Evolutionary conservation across 306 rosid genomes (phyloP).

Genomic region (Boehmeria nivea): DNA sequence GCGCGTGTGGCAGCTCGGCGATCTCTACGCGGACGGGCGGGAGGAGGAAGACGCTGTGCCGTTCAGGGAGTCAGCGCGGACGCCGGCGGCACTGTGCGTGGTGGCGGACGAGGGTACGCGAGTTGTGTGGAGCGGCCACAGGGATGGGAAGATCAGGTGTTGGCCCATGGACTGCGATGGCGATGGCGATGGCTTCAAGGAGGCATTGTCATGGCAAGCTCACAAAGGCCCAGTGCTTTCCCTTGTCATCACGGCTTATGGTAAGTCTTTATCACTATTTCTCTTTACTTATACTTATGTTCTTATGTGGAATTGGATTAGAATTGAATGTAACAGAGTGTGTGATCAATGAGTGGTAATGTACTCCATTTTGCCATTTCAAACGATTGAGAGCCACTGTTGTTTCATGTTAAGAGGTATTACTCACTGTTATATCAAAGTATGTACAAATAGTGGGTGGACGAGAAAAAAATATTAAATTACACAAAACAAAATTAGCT

Average conservation of each 20-base stretch:
- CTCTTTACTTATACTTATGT: neutral
- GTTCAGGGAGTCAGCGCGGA: constrained; percentile 54
- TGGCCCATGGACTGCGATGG: constrained; percentile 52
- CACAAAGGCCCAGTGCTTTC: constrained; percentile 45
- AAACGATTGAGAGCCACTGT: too few species aligned
- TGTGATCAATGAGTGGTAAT: too few species aligned
- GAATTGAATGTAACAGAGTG: too few species aligned
- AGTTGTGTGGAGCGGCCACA: constrained; percentile 84
- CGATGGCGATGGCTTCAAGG: constrained; percentile 29
- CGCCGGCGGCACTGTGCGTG: constrained; percentile 64
- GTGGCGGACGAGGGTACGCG: constrained; percentile 63
- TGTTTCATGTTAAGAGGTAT: too few species aligned
- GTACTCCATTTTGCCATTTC: too few species aligned
- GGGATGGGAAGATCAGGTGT: constrained; percentile 75
- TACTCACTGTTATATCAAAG: too few species aligned
- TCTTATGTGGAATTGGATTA: too few species aligned
- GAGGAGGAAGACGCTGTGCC: constrained; percentile 59
- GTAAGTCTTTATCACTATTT: constrained; percentile 20
- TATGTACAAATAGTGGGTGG: too few species aligned
- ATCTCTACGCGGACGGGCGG: constrained; percentile 47
- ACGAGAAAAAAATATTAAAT: too few species aligned
- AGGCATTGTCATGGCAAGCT: constrained; percentile 50
- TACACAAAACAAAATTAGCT: too few species aligned
- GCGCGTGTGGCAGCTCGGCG: constrained; percentile 59
- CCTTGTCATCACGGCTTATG: constrained; percentile 39